phyloP scores from a whole-genome alignment of 257 asterid species.

The Ocimum tenuiflorum region DNA sequence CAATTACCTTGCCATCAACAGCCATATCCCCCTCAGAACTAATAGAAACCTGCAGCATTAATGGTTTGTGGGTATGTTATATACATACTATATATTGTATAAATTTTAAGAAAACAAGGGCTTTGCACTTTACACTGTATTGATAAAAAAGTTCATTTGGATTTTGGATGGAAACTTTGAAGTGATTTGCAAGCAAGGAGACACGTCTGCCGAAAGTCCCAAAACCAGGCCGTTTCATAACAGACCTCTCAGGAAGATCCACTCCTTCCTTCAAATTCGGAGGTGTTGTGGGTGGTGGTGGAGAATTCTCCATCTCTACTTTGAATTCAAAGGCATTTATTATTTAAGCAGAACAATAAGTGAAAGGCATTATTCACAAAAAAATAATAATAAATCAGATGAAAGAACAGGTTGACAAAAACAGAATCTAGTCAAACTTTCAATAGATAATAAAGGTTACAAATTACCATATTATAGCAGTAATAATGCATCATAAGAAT shows the following conservation, averaged over 20 bases:
- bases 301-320: slow-evolving; percentile 34
- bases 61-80: slow-evolving; percentile 11
- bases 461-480: background rate
- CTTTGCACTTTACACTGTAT: slow-evolving; percentile 43
- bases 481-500: background rate
- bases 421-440: background rate
- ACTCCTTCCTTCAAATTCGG: slow-evolving; percentile 27
- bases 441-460: background rate
- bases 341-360: slow-evolving; percentile 11
- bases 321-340: slow-evolving; percentile 19
- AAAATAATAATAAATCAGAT: background rate
- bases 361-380: background rate
- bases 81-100: background rate
- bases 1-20: slow-evolving; percentile 45
- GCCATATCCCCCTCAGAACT: slow-evolving; percentile 39
- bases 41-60: slow-evolving; percentile 58
- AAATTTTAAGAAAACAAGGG: slow-evolving; percentile 14
- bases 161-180: slow-evolving; percentile 54
- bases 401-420: background rate
- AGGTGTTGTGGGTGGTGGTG: slow-evolving; percentile 23
- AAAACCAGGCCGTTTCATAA: slow-evolving; percentile 51
- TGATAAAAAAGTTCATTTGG: slow-evolving; percentile 56
- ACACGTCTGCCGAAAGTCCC: slow-evolving; percentile 62
- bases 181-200: slow-evolving; percentile 62
- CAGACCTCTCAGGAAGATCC: slow-evolving; percentile 37